Conservation (phyloP, 1,139 yeast genomes). For the Geotrichum bryndzae region DNA sequence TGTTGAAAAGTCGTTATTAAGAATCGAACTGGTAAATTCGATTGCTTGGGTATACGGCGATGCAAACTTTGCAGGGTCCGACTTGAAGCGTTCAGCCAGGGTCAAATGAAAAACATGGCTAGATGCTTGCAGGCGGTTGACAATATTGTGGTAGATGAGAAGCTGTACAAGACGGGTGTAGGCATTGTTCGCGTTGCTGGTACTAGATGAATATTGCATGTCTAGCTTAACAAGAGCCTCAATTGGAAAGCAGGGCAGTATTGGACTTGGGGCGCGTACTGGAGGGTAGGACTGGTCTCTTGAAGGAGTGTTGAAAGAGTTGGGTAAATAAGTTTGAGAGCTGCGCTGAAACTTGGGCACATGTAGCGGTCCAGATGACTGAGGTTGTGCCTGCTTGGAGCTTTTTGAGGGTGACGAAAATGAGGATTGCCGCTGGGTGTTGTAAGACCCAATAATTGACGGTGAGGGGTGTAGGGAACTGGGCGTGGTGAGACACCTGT, state of each 20-base stretch:
- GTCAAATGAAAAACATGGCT: conserved; percentile 19
- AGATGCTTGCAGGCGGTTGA: conserved; percentile 25
- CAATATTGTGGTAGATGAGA: conserved; percentile 25
- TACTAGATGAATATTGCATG: conserved; percentile 20
- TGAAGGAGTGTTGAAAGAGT: conserved; percentile 6
- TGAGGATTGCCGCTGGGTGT: conserved; percentile 12
- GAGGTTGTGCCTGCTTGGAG: conserved; percentile 7
- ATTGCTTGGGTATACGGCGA: conserved; percentile 26
- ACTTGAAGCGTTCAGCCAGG: conserved; percentile 20
- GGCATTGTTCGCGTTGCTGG: conserved; percentile 20
- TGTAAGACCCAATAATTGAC: neutral
- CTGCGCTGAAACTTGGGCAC: conserved; percentile 5
- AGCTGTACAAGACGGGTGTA: conserved; percentile 24
- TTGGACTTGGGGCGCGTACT: conserved; percentile 9
- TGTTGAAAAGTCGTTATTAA: conserved; percentile 21
- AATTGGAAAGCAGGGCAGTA: conserved; percentile 16
- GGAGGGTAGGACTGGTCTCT: conserved; percentile 5
- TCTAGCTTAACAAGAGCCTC: conserved; percentile 25
- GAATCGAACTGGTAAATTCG: conserved; percentile 25
- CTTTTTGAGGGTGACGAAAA: conserved; percentile 11
- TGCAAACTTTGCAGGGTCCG: conserved; percentile 25
- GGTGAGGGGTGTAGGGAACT: conserved; percentile 14
- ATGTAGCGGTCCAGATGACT: neutral
- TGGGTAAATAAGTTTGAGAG: conserved; percentile 1
- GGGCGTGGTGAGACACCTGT: conserved; percentile 15